Evolutionary conservation across 129 eudicot species (phyloP).

Genomic region (Saposhnikovia divaricata): DNA sequence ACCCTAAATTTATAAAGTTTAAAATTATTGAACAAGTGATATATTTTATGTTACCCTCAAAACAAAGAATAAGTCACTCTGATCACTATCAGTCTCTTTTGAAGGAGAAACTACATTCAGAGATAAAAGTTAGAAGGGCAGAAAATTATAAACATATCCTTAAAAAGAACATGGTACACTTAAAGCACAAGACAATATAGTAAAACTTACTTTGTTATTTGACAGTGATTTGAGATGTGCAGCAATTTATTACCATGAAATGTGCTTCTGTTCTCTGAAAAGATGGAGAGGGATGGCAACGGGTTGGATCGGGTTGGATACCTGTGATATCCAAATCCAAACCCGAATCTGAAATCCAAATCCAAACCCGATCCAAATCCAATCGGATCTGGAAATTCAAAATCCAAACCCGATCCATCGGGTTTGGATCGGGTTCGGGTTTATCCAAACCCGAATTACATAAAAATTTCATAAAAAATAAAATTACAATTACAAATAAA

Average conservation of each 20-base stretch:
- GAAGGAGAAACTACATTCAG: neutral
- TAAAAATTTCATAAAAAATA: too few species aligned
- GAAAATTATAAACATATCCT: neutral
- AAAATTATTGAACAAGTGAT: neutral
- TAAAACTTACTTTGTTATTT: neutral
- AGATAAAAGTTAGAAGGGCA: neutral
- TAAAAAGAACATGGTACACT: neutral
- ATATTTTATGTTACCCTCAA: neutral
- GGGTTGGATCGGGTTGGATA: too few species aligned
- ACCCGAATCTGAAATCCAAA: too few species aligned
- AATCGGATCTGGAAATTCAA: too few species aligned
- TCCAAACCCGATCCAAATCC: too few species aligned
- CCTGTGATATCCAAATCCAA: too few species aligned
- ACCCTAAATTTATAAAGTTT: neutral
- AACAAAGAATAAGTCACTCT: slow-evolving; percentile 5
- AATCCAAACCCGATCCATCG: too few species aligned
- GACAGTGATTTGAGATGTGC: neutral
- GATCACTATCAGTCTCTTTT: neutral
- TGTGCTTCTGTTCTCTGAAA: neutral
- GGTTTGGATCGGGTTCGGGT: too few species aligned
- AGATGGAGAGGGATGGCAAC: too few species aligned
- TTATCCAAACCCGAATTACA: too few species aligned
- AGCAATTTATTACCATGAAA: neutral
- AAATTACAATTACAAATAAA: too few species aligned
- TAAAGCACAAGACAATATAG: neutral